Evolutionary conservation across 1,139 yeast species (phyloP), one percentile per base, ranked within the genome.

Genomic region (Lizanozyma gosingica): DNA sequence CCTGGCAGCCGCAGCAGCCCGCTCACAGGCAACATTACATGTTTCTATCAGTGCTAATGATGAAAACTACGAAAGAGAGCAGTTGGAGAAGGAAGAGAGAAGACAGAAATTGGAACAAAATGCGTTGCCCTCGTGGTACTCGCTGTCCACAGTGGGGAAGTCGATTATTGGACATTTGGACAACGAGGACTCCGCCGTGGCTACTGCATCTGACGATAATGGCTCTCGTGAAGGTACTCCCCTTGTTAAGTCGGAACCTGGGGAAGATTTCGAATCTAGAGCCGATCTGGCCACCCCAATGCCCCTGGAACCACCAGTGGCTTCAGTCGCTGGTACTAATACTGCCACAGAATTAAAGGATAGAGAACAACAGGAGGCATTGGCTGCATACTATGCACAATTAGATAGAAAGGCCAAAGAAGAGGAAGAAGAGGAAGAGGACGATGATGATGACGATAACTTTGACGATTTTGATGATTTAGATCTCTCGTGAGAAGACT

Each of bases 101-200:
- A 80, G 73, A 47, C 73, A 68, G 48, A 85, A 83, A 58, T 76
- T 90, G 57, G 84, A 85, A 56, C 96, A 90, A 60, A 92, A 94
- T 57, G 97, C 96, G 2, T 71, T 92, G 50, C 98, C 99, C 9
- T 81, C 94, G 17, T 92, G 99, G 99, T 96, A 92, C 58, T 76
- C 83, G 49, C 82, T 82, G 50, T 80, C 94, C 53, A 88, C 98
- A 1, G 94, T 92, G 47, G 96, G 95, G 36, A 61, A 59, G 44
- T 45, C 50, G 17, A 47, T 15, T 11, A 36, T 38, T 39, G 18
- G 15, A 14, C 8, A 16, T 29, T 22, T 15, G 14, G 18, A 15
- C 15, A 37, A 35, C 33, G 35, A 36, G 14, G 15, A 22, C 11
- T 36, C 18, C 47, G 49, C 59, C 11, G 67, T 69, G 2, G 57